These are phyloP conservation scores for Candida saitoana DNA, from an alignment of 805 yeast species.

Conservation along the genomic window DNA sequence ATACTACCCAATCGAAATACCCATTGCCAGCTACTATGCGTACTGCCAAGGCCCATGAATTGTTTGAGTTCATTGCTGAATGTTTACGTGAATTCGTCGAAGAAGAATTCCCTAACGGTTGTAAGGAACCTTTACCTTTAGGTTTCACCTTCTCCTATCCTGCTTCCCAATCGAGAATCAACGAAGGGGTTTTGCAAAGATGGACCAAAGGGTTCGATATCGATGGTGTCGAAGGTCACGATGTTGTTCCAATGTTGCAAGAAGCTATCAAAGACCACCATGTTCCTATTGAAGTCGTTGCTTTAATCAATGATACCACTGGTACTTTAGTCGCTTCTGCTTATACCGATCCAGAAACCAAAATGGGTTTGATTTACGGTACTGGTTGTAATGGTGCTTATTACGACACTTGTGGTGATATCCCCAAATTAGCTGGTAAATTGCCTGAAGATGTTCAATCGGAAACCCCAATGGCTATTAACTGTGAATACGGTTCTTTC, in stretches of 20 bases:
- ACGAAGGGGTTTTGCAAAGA: conserved; percentile 82
- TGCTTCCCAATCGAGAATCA: conserved; percentile 75
- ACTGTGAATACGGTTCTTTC: conserved; percentile 97
- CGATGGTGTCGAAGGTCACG: conserved; percentile 87
- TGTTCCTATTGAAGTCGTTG: conserved; percentile 82
- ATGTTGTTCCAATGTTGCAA: conserved; percentile 90
- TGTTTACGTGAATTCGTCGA: conserved; percentile 67
- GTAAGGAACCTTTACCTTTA: conserved; percentile 59
- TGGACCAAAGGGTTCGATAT: conserved; percentile 99
- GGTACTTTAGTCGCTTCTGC: conserved; percentile 95
- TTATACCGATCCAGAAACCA: conserved; percentile 83
- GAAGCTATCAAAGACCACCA: conserved; percentile 57
- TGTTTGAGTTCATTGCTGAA: conserved; percentile 84
- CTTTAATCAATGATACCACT: conserved; percentile 93
- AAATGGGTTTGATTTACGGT: conserved; percentile 95
- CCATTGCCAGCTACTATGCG: conserved; percentile 73
- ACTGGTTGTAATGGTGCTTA: conserved; percentile 98
- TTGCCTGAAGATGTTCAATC: conserved; percentile 58
- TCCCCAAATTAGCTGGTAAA: conserved; percentile 78
- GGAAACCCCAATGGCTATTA: conserved; percentile 84
- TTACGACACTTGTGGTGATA: conserved; percentile 66
- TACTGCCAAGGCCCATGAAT: conserved; percentile 70
- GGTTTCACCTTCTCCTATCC: conserved; percentile 97
- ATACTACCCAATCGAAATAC: conserved; percentile 82
- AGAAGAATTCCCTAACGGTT: conserved; percentile 68